Evolutionary conservation across 1,284 basidiomycete genomes (phyloP), one percentile per base, ranked within the genome.

Genomic region (Fomitopsis betulina): DNA sequence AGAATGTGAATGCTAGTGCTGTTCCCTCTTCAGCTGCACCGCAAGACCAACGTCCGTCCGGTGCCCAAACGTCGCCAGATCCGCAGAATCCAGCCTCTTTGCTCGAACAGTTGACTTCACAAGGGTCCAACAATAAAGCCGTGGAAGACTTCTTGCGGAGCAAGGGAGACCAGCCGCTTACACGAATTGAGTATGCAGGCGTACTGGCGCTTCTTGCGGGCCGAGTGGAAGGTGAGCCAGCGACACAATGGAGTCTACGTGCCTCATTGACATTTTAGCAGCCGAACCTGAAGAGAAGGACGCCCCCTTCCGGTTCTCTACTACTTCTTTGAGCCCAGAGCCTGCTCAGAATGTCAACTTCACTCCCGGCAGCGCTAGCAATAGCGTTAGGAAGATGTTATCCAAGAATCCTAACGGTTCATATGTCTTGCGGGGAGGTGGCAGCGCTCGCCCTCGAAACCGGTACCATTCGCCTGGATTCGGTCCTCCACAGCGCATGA

Each of bases 401-500:
- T 66, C 77, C n/a, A 80, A 75, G 68, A 91, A 90, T 66, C 88
- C 87, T 0, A 90, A 90, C 68, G 87, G 87, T 17, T 66, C 73
- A 30, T 87, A 86, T 69, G 77, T 78, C 56, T 88, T 84, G 84
- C 79, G 84, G 62, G 89, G 88, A 33, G 84, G 75, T 40, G 87
- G 87, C 39, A 87, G 86, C 64, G 80, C 88, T 9, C 83, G 80
- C 60, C 73, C 79, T 8, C 79, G 80, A 57, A 88, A 86, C 68
- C 83, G 86, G 42, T 87, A 84, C 66, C 78, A 81, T 55, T 87
- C 86, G 12, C 84, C 88, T 53, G 82, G 84, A 7, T 89, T 90
- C 67, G 81, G 84, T 12, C 71, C 80, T 2, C 71, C 82, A 4
- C 74, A 77, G 3, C 60, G 75, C 57, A 69, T 77, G 50, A 65